Conservation (phyloP, 83 land plant genomes). For the Diphasiastrum complanatum region DNA sequence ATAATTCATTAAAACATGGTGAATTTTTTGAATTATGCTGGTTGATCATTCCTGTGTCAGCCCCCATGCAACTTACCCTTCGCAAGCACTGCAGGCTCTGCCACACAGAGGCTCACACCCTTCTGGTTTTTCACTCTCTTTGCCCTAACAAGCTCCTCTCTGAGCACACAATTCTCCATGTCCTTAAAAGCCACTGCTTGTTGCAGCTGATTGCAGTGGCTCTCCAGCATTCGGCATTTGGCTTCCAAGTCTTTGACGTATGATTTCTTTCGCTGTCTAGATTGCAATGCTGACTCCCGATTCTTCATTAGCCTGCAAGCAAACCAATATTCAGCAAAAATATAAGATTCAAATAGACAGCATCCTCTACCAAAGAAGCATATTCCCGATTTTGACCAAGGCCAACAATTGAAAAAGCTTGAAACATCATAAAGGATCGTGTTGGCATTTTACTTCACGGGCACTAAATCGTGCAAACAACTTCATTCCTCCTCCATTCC, state of each 20-base stretch:
- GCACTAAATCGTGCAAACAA: too few species aligned
- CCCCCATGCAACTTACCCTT: conserved; percentile 50
- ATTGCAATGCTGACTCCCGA: conserved; percentile 65
- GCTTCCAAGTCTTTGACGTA: conserved; percentile 68
- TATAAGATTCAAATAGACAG: too few species aligned
- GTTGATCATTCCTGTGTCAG: conserved; percentile 1
- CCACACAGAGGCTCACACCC: conserved; percentile 37
- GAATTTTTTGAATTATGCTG: neutral
- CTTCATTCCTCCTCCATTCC: too few species aligned
- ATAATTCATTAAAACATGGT: neutral
- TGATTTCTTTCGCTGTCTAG: conserved; percentile 71
- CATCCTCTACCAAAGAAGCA: too few species aligned
- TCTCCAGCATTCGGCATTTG: conserved; percentile 62
- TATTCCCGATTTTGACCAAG: too few species aligned
- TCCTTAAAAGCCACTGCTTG: conserved; percentile 40
- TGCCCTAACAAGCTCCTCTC: conserved; percentile 34
- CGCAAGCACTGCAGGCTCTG: conserved; percentile 86
- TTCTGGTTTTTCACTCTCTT: conserved; percentile 21
- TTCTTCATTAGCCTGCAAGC: conserved; percentile 59
- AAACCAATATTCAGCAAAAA: too few species aligned
- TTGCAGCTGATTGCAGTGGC: conserved; percentile 49
- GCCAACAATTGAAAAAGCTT: too few species aligned
- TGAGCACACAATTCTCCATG: conserved; percentile 60
- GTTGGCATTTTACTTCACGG: too few species aligned
- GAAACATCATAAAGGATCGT: too few species aligned